These are phyloP conservation scores for Petunia secreta DNA, from an alignment of 257 asterid genomes.

Conservation along the genomic window DNA sequence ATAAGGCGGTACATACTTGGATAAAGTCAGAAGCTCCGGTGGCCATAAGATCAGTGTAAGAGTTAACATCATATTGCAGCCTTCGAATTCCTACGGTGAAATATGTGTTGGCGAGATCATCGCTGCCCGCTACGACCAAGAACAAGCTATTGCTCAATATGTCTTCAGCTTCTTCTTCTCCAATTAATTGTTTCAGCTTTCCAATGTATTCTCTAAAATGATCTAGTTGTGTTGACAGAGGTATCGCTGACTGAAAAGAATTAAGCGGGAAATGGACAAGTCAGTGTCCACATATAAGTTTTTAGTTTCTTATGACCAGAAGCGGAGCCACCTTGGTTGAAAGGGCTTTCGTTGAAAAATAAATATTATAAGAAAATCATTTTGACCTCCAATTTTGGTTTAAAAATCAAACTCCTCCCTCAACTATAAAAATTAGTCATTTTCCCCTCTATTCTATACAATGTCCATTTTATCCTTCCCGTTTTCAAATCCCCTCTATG, in stretches of 20 bases:
- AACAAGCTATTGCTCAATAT: conserved; percentile 50
- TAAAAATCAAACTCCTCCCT: too few species aligned
- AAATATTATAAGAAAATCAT: too few species aligned
- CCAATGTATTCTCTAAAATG: conserved; percentile 63
- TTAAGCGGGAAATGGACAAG: too few species aligned
- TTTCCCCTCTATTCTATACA: too few species aligned
- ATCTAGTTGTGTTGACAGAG: conserved; percentile 55
- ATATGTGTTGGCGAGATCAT: conserved; percentile 82
- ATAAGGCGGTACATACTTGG: conserved; percentile 36
- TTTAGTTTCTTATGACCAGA: too few species aligned
- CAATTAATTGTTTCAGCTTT: conserved; percentile 54
- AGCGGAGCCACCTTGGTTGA: too few species aligned
- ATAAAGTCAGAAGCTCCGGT: conserved; percentile 57
- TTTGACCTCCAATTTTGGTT: too few species aligned
- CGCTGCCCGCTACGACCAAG: conserved; percentile 68
- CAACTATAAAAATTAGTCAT: too few species aligned
- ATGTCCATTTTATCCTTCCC: too few species aligned
- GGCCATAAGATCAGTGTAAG: conserved; percentile 61
- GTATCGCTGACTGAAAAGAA: conserved; percentile 47
- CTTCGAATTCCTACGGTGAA: conserved; percentile 48
- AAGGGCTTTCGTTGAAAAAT: too few species aligned
- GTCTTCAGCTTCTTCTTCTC: conserved; percentile 48
- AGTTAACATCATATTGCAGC: conserved; percentile 43
- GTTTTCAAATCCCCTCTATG: too few species aligned
- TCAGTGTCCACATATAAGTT: too few species aligned